phyloP scores from a whole-genome alignment of 495 filamentous ascomycete species.

The Hyaloscypha bicolor region DNA sequence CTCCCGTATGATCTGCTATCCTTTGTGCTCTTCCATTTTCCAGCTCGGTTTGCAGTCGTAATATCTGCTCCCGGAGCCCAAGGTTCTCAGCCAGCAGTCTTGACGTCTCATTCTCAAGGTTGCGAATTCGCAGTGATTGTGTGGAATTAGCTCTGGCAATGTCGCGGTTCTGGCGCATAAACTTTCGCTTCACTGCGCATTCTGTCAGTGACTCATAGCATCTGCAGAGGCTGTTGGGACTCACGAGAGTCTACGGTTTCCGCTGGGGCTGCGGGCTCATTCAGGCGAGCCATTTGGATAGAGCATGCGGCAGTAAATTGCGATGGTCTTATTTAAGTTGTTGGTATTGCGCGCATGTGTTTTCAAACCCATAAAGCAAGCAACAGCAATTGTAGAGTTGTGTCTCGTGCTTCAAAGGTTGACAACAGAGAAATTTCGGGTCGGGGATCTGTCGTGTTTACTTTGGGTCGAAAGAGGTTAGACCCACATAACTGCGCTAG shows the following conservation, averaged over 20 bases:
- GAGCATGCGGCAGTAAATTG: conserved; percentile 27
- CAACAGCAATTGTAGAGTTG: background rate
- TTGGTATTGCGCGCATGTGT: background rate
- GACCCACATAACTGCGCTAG: background rate
- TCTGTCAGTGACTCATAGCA: conserved; percentile 10
- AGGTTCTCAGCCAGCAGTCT: conserved; percentile 87
- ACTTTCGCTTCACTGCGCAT: conserved; percentile 75
- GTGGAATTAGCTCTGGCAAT: conserved; percentile 89
- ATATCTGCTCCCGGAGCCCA: conserved; percentile 73
- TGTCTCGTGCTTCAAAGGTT: background rate
- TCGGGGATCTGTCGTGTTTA: conserved; percentile 14
- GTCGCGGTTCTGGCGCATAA: conserved; percentile 91
- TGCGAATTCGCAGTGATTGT: conserved; percentile 87
- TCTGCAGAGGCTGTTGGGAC: conserved; percentile 38
- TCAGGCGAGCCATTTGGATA: conserved; percentile 80
- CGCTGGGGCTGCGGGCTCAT: conserved; percentile 69
- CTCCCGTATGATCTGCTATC: conserved; percentile 63
- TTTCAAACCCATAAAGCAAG: background rate
- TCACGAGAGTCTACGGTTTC: conserved; percentile 83
- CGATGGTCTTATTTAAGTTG: background rate
- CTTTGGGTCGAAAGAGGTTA: conserved; percentile 18
- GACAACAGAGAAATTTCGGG: conserved; percentile 4
- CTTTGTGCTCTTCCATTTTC: conserved; percentile 49
- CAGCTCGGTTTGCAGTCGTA: conserved; percentile 70
- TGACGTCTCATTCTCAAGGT: conserved; percentile 81